phyloP scores from a whole-genome alignment of 768 basidiomycete genomes.

The Cystobasidium ongulense region DNA sequence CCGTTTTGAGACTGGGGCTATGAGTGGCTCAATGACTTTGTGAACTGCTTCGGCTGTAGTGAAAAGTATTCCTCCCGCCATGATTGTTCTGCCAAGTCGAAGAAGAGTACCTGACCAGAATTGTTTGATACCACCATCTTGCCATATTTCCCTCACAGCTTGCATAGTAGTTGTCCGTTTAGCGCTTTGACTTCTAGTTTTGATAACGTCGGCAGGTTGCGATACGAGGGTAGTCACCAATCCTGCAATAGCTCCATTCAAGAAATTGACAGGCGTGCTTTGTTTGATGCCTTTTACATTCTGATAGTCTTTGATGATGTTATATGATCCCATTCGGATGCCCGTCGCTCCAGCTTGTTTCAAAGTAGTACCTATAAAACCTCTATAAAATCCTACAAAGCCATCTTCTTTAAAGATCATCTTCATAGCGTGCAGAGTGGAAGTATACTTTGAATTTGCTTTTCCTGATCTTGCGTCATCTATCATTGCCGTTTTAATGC shows the following conservation, averaged over 20 bases:
- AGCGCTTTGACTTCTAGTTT: conserved; percentile 21
- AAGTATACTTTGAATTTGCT: background rate
- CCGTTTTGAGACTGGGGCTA: background rate
- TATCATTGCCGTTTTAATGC: conserved; percentile 27
- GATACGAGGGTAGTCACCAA: conserved; percentile 21
- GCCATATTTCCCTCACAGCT: conserved; percentile 10
- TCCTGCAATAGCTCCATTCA: conserved; percentile 26
- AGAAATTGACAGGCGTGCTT: conserved; percentile 24
- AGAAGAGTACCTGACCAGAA: conserved; percentile 30
- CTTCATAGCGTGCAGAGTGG: conserved; percentile 12
- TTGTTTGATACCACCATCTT: conserved; percentile 23
- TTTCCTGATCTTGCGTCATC: conserved; percentile 26
- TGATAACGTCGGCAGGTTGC: conserved; percentile 26
- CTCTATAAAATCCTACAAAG: conserved; percentile 26
- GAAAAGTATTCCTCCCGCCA: conserved; percentile 28
- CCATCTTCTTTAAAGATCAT: conserved; percentile 24
- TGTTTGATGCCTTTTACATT: conserved; percentile 10
- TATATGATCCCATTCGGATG: conserved; percentile 27
- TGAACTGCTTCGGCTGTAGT: conserved; percentile 23
- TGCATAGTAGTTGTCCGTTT: conserved; percentile 19
- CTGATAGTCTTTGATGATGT: conserved; percentile 29
- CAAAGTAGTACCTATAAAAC: conserved; percentile 17
- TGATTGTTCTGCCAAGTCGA: conserved; percentile 22
- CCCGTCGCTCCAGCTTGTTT: conserved; percentile 29
- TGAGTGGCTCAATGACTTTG: conserved; percentile 24